Evolutionary conservation across 768 basidiomycete species (phyloP).

Genomic region (Flagelloscypha sp.): DNA sequence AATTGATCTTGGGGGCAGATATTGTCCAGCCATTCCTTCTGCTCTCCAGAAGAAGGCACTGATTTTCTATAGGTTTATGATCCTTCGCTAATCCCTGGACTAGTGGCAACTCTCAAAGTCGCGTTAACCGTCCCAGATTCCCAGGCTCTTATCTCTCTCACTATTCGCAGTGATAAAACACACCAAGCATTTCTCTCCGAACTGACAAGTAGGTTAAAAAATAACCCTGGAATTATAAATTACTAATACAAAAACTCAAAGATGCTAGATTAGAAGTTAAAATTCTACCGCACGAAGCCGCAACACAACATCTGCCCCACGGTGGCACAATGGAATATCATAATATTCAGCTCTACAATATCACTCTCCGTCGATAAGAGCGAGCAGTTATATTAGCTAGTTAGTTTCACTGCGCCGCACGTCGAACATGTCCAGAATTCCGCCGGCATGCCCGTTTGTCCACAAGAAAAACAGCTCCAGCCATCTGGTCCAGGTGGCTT

Average conservation of each 20-base stretch:
- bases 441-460: slow-evolving; percentile 50
- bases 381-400: slow-evolving; percentile 27
- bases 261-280: too few relatives aligned
- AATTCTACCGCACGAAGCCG: too few relatives aligned
- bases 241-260: too few relatives aligned
- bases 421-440: slow-evolving; percentile 68
- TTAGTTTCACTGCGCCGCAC: slow-evolving; percentile 60
- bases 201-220: neutral
- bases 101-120: slow-evolving; percentile 42
- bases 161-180: slow-evolving; percentile 51
- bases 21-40: slow-evolving; percentile 30
- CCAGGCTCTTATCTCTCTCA: slow-evolving; percentile 41
- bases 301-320: too few relatives aligned
- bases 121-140: slow-evolving; percentile 25
- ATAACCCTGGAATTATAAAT: neutral
- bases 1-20: slow-evolving; percentile 68
- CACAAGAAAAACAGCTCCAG: slow-evolving; percentile 64
- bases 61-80: slow-evolving; percentile 53
- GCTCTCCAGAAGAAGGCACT: neutral
- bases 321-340: too few relatives aligned
- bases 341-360: too few relatives aligned
- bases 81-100: slow-evolving; percentile 47
- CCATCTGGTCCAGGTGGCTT: slow-evolving; percentile 31
- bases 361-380: too few relatives aligned
- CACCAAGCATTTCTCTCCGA: slow-evolving; percentile 37